phyloP scores from a whole-genome alignment of 2,329 filamentous ascomycete genomes.

The Simplicillium sp. region DNA sequence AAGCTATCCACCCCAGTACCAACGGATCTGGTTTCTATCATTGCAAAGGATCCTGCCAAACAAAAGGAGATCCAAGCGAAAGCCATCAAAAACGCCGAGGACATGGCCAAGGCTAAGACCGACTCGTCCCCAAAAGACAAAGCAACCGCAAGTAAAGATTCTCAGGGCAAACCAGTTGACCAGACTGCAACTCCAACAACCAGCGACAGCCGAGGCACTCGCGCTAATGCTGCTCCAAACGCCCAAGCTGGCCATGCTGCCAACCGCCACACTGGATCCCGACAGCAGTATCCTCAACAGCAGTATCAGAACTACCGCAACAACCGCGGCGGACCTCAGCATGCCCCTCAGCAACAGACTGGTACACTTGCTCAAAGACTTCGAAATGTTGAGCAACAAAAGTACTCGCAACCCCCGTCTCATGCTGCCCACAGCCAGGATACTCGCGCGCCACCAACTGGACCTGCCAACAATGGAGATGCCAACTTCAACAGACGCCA shows the following conservation, averaged over 20 bases:
- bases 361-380: conserved; percentile 41
- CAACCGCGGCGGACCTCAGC: conserved; percentile 33
- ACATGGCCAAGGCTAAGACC: conserved; percentile 46
- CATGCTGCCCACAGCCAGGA: conserved; percentile 51
- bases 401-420: conserved; percentile 31
- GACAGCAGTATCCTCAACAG: conserved; percentile 38
- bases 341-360: conserved; percentile 30
- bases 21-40: conserved; percentile 82
- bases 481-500: conserved; percentile 42
- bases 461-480: conserved; percentile 53
- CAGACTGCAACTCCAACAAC: conserved; percentile 11
- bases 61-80: conserved; percentile 90
- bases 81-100: conserved; percentile 66
- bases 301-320: conserved; percentile 37
- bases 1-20: conserved; percentile 91
- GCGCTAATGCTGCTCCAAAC: conserved; percentile 21
- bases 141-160: conserved; percentile 31
- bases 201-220: conserved; percentile 19
- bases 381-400: conserved; percentile 42
- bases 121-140: conserved; percentile 34
- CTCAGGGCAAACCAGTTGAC: conserved; percentile 27
- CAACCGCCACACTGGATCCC: conserved; percentile 36
- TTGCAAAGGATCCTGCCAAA: conserved; percentile 93
- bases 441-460: conserved; percentile 62
- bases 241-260: conserved; percentile 16